phyloP scores from a whole-genome alignment of 441 rosid species.

The Isatis lusitanica region DNA sequence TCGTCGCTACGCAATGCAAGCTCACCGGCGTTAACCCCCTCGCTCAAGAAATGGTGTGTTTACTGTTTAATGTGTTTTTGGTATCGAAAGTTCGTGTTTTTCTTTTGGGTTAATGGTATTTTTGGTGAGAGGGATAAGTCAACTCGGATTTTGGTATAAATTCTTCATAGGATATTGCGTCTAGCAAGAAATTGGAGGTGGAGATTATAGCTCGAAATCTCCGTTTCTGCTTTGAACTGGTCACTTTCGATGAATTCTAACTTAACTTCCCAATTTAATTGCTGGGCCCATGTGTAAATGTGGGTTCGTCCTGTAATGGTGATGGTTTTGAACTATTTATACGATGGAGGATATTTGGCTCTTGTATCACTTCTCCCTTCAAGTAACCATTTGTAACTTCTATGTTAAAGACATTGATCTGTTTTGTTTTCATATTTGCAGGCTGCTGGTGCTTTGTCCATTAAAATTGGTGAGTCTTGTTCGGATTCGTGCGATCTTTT shows the following conservation, averaged over 20 bases:
- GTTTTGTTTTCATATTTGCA: conserved; percentile 36
- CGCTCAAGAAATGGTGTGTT: conserved; percentile 94
- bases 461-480: conserved; percentile 79
- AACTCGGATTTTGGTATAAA: neutral
- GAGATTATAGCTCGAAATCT: neutral
- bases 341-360: neutral
- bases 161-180: neutral
- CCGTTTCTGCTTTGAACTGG: neutral
- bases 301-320: conserved; percentile 10
- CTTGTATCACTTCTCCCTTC: conserved; percentile 1
- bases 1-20: conserved; percentile 85
- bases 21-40: conserved; percentile 99
- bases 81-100: neutral
- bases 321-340: conserved; percentile 12
- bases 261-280: neutral
- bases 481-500: neutral
- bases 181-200: neutral
- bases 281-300: neutral
- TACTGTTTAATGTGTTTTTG: neutral
- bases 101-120: neutral
- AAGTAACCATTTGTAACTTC: neutral
- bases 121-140: neutral
- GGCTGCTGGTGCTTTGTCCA: conserved; percentile 96
- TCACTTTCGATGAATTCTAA: neutral
- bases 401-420: conserved; percentile 13